phyloP scores from a whole-genome alignment of 768 basidiomycete genomes.

The Mycena polygramma region DNA sequence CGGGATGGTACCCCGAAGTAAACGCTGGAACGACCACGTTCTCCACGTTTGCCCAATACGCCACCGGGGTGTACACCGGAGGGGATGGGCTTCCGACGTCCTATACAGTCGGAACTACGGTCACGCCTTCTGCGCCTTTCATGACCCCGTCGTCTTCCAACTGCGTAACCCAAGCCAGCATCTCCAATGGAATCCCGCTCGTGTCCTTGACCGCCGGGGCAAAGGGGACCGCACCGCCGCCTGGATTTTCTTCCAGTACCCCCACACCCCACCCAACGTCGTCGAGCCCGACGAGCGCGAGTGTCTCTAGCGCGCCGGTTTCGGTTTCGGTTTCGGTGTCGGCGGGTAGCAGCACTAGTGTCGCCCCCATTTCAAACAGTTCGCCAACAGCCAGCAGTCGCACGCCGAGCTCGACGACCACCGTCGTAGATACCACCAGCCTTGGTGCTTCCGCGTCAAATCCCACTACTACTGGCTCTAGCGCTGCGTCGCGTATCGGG shows the following conservation, averaged over 20 bases:
- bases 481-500: background rate
- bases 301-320: no score
- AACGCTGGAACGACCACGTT: slow-evolving; percentile 53
- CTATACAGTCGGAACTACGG: slow-evolving; percentile 58
- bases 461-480: background rate
- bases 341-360: background rate
- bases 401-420: background rate
- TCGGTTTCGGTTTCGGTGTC: background rate
- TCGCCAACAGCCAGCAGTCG: background rate
- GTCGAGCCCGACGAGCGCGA: background rate
- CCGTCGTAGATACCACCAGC: background rate
- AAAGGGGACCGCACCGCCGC: slow-evolving; percentile 19
- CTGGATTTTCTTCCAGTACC: slow-evolving; percentile 13
- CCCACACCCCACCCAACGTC: background rate
- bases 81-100: slow-evolving; percentile 39
- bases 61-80: slow-evolving; percentile 50
- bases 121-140: slow-evolving; percentile 52
- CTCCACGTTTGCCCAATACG: slow-evolving; percentile 60
- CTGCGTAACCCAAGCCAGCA: slow-evolving; percentile 52
- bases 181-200: slow-evolving; percentile 54
- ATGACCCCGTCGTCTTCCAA: slow-evolving; percentile 56
- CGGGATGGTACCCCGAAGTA: slow-evolving; percentile 59
- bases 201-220: slow-evolving; percentile 28
- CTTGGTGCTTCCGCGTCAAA: background rate
- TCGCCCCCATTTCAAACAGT: background rate